A percentile compares a stretch with the other conserved stretches of the same genome.
These are phyloP conservation scores for Ceratopteris richardii DNA, from an alignment of 75 land plant species.

Conservation along the genomic window DNA sequence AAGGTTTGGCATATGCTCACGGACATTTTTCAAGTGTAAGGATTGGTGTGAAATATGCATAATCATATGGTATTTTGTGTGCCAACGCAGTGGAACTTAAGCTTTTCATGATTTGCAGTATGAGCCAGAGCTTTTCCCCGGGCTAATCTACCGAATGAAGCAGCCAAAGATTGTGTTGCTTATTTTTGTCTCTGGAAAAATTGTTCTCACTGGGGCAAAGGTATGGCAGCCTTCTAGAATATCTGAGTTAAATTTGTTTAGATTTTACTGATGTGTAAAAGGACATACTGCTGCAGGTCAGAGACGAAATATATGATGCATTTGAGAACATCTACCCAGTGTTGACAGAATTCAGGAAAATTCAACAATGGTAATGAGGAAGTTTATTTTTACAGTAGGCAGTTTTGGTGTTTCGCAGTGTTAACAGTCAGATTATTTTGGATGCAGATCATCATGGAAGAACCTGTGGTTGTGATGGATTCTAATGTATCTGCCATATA, in stretches of 20 bases:
- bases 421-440: too few species aligned
- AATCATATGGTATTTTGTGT: too few species aligned
- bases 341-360: constrained; percentile 44
- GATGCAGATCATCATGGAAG: too few species aligned
- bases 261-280: background rate
- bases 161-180: constrained; percentile 83
- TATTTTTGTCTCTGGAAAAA: constrained; percentile 89
- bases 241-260: background rate
- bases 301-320: constrained; percentile 49
- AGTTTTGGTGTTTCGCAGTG: too few species aligned
- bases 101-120: constrained; percentile 37
- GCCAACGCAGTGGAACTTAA: background rate
- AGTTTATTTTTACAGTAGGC: too few species aligned
- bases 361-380: constrained; percentile 49
- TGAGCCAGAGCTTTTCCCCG: constrained; percentile 94
- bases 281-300: constrained; percentile 32
- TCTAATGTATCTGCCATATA: too few species aligned
- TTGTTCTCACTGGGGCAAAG: constrained; percentile 95
- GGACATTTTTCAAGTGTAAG: constrained; percentile 85
- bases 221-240: constrained; percentile 15
- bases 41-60: background rate
- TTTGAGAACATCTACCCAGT: constrained; percentile 56
- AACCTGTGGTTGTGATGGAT: too few species aligned
- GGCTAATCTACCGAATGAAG: constrained; percentile 89
- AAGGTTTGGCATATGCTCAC: constrained; percentile 76